Conservation (phyloP, 768 basidiomycete species). For the Ramaria sp. region DNA sequence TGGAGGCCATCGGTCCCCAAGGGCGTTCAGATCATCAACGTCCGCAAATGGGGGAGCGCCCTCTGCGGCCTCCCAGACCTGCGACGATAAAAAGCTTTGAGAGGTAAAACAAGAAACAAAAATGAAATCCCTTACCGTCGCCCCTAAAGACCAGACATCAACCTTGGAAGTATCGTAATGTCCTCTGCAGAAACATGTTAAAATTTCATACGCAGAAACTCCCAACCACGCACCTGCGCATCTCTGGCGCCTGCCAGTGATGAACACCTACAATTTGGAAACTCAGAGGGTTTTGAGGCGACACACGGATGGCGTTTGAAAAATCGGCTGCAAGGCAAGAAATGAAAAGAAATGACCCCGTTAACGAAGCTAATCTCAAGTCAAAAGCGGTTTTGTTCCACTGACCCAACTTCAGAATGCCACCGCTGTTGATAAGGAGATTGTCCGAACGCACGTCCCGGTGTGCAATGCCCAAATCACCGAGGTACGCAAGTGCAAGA, state of each 20-base stretch:
- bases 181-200: constrained; percentile 28
- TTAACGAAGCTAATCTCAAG: too few species aligned
- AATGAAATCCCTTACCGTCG: constrained; percentile 31
- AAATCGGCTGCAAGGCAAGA: constrained; percentile 53
- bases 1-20: constrained; percentile 56
- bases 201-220: neutral
- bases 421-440: constrained; percentile 54
- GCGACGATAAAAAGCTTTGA: neutral
- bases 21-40: constrained; percentile 30
- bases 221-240: constrained; percentile 39
- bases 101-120: neutral
- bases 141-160: constrained; percentile 75
- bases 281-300: constrained; percentile 36
- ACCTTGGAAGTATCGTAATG: constrained; percentile 65
- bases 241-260: constrained; percentile 83
- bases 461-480: constrained; percentile 59
- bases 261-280: constrained; percentile 58
- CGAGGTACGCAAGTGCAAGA: constrained; percentile 54
- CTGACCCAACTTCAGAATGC: constrained; percentile 67
- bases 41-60: constrained; percentile 63
- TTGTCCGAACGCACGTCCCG: constrained; percentile 82
- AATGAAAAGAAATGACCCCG: neutral
- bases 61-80: constrained; percentile 68
- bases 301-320: constrained; percentile 58
- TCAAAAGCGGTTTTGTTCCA: constrained; percentile 12